Evolutionary conservation across 306 rosid genomes (phyloP), one percentile per base, ranked within the genome.

Genomic region (Corylus heterophylla): DNA sequence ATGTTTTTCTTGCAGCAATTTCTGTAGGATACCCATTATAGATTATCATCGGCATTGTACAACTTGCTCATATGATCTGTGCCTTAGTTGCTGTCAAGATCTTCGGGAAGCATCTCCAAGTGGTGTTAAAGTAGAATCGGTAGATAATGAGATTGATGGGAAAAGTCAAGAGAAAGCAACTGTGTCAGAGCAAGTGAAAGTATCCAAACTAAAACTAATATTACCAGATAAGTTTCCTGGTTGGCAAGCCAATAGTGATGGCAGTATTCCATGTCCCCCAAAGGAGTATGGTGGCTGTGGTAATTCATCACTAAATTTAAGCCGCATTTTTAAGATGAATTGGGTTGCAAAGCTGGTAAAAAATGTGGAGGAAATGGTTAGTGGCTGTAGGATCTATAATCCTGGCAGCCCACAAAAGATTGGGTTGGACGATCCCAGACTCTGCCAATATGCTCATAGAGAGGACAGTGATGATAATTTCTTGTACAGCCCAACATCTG

Each of bases 291-390:
- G 98, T 85, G 98, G 99, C 84, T 95, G 99, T 84, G 93, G 93
- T 75, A 76, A 76, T 85, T 86, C 88, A 39, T 79, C 90, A 10
- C 80, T 95, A 82, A 88, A 85, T 80, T 90, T 93, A 83, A 89
- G 92, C 79, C 94, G 98, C 81, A 95, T 93, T 82, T 95, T 95
- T 85, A 95, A 93, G 90, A 93, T 91, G 98, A 95, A 95, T 69
- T 93, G 98, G 99, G 98, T 96, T 73, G 98, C 99, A 86, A 96
- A 96, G 73, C 89, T 96, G 87, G 94, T 88, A 66, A 96, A 96
- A 86, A 96, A 96, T 89, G 98, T 85, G 50, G 99, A 96, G 86
- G 99, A 93, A 86, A 93, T 96, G 98, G 99, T 96, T 76, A 87
- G 90, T 85, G 96, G 99, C 49, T 96, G 99, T 81, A 89, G 80